Evolutionary conservation across 2,329 filamentous ascomycete species (phyloP).

Genomic region (Fusarium oxysporum): DNA sequence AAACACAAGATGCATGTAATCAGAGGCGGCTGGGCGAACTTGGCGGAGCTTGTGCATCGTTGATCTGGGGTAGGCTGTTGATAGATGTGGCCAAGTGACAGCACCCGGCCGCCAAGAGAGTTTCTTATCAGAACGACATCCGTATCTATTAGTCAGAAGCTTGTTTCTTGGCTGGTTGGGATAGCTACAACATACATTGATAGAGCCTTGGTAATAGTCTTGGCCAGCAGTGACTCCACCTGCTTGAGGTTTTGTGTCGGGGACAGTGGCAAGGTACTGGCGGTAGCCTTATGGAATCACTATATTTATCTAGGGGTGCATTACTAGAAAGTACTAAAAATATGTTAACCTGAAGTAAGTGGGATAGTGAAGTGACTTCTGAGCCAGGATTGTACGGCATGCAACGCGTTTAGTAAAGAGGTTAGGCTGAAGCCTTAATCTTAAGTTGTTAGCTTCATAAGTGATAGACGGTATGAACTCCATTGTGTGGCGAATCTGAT

Average conservation of each 20-base stretch:
- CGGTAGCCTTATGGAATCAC: background rate
- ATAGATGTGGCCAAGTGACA: constrained; percentile 14
- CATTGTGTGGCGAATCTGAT: background rate
- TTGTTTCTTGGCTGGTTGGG: constrained; percentile 12
- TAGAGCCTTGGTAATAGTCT: background rate
- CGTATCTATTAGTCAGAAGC: background rate
- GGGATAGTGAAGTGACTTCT: background rate
- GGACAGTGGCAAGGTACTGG: background rate
- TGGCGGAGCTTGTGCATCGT: constrained; percentile 24
- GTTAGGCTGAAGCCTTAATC: background rate
- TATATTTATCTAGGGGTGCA: background rate
- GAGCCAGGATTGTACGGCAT: background rate
- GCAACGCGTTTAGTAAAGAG: background rate
- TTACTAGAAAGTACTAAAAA: background rate
- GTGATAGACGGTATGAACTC: no score
- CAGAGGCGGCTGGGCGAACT: constrained; percentile 21
- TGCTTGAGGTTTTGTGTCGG: background rate
- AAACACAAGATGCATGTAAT: background rate
- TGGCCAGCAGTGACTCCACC: constrained; percentile 13
- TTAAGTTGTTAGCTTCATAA: background rate
- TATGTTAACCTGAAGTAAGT: background rate
- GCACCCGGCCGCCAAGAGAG: constrained; percentile 3
- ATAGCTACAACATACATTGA: background rate
- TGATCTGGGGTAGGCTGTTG: constrained; percentile 24
- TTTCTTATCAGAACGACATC: background rate